Base-by-base conservation (phyloP, 768 basidiomycete species). In the Clitopilus hobsonii region DNA sequence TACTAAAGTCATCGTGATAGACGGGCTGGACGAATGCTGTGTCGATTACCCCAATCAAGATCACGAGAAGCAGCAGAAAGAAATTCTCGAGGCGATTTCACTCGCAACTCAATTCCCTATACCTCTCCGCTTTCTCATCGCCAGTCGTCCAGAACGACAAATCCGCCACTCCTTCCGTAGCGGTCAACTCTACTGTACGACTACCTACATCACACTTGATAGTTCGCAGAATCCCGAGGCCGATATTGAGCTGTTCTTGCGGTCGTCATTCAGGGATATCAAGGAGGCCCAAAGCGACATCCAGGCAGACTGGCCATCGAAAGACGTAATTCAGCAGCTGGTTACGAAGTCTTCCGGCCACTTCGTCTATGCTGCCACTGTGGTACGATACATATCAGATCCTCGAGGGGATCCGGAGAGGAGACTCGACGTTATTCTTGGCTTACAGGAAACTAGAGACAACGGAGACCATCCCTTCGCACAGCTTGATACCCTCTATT, bases 221-320 rank as follows among this genome's bases (percentile, higher is more conserved):
- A 38, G 59, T 10, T 38, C 55, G 3, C 51, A 58, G 45, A 41
- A 54, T 26, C 28, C 58, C 2, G 26, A 61, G 14, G 32, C 48
- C 16, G 66, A 67, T 48, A 65, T 67, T 23, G 45, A 49, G 6
- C 11, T 53, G 13, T 64, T 60, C 45, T 50, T 66, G 11, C 51
- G 27, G 13, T 24, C 45, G 14, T 54, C 55, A 11, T 61, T 67
- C 22, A 8, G 8, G 20, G 54, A 52, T 11, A 60, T 67, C 30
- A 58, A 53, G 16, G 24, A 60, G 3, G 29, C 28, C 7, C 56
- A 58, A 25, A 30, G 50, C 6, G 23, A 47, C 20, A 24, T 59
- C 16, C 18, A 51, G 14, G 11, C 29, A 6, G 13, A 38, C 24
- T 65, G 68, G 30, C 30, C 30, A 32, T 32, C 30, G 16, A 16